phyloP scores from a whole-genome alignment of 306 rosid species.

The Fagus crenata region DNA sequence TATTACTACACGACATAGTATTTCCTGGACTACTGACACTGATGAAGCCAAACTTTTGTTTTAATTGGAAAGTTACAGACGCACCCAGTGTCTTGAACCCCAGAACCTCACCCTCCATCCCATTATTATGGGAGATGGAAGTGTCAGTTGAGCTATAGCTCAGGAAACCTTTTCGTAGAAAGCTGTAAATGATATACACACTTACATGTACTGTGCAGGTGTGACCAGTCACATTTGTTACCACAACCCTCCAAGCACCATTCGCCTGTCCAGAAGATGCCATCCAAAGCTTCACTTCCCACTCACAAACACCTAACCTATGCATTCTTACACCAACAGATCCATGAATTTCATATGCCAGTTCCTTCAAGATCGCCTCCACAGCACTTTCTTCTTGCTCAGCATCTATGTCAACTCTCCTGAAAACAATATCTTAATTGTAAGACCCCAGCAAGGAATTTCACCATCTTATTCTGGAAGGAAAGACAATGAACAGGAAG shows the following conservation, averaged over 20 bases:
- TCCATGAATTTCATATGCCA: constrained; percentile 73
- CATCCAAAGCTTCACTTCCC: constrained; percentile 98
- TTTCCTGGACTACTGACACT: not conserved
- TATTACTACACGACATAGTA: not conserved
- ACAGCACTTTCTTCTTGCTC: constrained; percentile 66
- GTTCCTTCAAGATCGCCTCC: constrained; percentile 62
- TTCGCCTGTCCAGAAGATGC: constrained; percentile 70
- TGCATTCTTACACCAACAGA: constrained; percentile 95
- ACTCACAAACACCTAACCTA: constrained; percentile 83
- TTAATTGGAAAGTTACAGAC: too few species aligned
- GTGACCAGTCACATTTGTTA: constrained; percentile 93
- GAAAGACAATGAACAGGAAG: constrained; percentile 18
- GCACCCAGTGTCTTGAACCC: too few species aligned
- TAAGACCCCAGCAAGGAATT: constrained; percentile 34
- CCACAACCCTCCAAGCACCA: constrained; percentile 93
- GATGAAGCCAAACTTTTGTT: not conserved
- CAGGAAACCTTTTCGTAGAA: constrained; percentile 26
- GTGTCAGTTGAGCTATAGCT: too few species aligned
- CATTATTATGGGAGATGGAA: too few species aligned
- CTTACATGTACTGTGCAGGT: constrained; percentile 91
- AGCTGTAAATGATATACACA: constrained; percentile 20
- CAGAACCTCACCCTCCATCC: too few species aligned
- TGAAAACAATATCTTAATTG: constrained; percentile 44
- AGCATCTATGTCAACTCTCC: constrained; percentile 59
- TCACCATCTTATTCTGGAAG: constrained; percentile 21